Evolutionary conservation across 169 alveolate genomes (phyloP), one percentile per base, ranked within the genome.

Genomic region (Eimeria maxima): DNA sequence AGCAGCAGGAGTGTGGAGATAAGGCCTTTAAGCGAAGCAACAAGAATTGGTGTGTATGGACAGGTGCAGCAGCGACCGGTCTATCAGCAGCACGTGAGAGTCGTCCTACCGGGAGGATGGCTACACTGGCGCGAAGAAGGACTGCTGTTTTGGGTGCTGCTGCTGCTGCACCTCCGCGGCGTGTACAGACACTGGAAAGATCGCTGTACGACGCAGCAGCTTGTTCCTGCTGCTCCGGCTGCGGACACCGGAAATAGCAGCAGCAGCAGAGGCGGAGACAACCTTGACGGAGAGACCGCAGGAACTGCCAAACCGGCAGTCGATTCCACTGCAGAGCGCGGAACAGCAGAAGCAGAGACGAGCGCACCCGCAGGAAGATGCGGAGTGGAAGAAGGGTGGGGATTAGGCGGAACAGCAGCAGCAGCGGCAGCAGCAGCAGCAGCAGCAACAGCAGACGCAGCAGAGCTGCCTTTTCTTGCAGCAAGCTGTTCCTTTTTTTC

Each of bases 51-150:
- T 53, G 91, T 76, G 86, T 71, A 50, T 29, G 91, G 92, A 4
- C 87, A 74, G 50, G 71, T 60, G 33, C 96, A 93, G 96, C 27
- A 11, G 73, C 44, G 5, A 16, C 87, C 93, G 3, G 6, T 13
- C n/a, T 93, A 87, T 87, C 84, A 83, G 53, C 96, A 93, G 93
- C 90, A 81, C 76, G 65, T 93, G 6, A 81, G 96, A 8, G 33
- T 81, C 27, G 74, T 69, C 33, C 81, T 80, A 38, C 87, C 96
- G 18, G 96, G 83, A 14, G 96, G 93, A 1, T 93, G 96, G 96
- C 93, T 93, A 29, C 93, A 78, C 86, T 93, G 96, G 96, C 27
- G 69, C 33, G 93, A 93, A 71, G 57, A 45, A 24, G 96, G 96
- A 42, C 67, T 81, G 38, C 76, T 93, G 69, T 80, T 33, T 16